Evolutionary conservation across 1,139 yeast species (phyloP).

Genomic region (Protomyces inundatus): DNA sequence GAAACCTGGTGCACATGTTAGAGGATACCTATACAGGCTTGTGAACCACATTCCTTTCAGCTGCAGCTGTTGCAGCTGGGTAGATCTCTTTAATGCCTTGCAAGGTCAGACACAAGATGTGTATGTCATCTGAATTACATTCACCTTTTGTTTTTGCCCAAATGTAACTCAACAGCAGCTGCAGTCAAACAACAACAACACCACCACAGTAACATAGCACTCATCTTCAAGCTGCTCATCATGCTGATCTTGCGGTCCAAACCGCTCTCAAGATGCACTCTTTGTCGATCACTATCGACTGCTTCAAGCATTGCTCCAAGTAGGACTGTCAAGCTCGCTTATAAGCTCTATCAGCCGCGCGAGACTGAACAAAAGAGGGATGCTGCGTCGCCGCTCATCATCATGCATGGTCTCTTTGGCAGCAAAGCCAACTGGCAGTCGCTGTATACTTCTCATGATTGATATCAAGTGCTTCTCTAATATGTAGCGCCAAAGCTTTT

Average conservation of each 20-base stretch:
- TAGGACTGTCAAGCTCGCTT: conserved; percentile 18
- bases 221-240: background rate
- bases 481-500: conserved; percentile 25
- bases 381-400: conserved; percentile 52
- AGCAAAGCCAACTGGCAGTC: conserved; percentile 70
- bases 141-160: too few species aligned
- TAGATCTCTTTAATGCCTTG: too few species aligned
- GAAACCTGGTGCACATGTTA: too few species aligned
- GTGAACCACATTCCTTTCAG: too few species aligned
- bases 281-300: background rate
- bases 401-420: conserved; percentile 88
- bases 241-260: background rate
- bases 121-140: too few species aligned
- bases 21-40: too few species aligned
- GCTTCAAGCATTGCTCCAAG: background rate
- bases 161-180: too few species aligned
- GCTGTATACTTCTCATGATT: conserved; percentile 47
- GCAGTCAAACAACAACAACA: too few species aligned
- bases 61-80: too few species aligned
- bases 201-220: too few species aligned
- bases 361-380: background rate
- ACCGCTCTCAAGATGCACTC: background rate
- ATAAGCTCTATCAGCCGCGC: conserved; percentile 2
- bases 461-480: conserved; percentile 34
- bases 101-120: too few species aligned